Percentiles rank a stretch among this genome's conserved stretches.
Conservation (phyloP, 345 rosid genomes). For the Capsella bursapastoris region DNA sequence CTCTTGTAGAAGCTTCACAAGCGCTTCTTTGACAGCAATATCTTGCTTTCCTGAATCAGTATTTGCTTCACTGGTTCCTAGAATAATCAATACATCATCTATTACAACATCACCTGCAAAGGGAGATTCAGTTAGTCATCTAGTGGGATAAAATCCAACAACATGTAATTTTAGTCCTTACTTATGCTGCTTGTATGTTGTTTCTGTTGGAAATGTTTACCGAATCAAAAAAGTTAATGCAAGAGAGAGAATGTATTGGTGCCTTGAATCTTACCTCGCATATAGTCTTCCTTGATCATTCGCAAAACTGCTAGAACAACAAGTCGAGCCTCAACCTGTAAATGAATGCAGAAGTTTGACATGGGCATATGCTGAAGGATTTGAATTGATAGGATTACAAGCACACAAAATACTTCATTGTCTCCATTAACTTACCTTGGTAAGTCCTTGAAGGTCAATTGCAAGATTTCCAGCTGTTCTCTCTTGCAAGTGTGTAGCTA, state of each 20-base stretch:
- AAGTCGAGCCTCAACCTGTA: conserved; percentile 91
- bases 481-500: conserved; percentile 72
- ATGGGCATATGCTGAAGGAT: conserved; percentile 21
- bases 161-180: conserved; percentile 8
- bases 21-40: conserved; percentile 56
- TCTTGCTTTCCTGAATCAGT: conserved; percentile 40
- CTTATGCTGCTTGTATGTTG: neutral
- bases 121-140: conserved; percentile 28
- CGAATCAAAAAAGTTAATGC: neutral
- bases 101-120: conserved; percentile 64
- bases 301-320: conserved; percentile 86
- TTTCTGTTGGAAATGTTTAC: conserved; percentile 1
- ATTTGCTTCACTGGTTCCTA: conserved; percentile 54
- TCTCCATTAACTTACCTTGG: conserved; percentile 56
- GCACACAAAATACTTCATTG: conserved; percentile 10
- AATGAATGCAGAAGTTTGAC: conserved; percentile 34
- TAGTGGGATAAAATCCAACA: neutral
- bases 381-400: conserved; percentile 28
- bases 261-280: conserved; percentile 51
- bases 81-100: conserved; percentile 74
- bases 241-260: neutral
- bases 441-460: conserved; percentile 80
- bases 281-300: conserved; percentile 85
- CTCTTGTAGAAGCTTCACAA: conserved; percentile 59
- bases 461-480: conserved; percentile 59